Evolutionary conservation across 306 rosid genomes (phyloP), one percentile per base, ranked within the genome.

Genomic region (Prunus salicina): DNA sequence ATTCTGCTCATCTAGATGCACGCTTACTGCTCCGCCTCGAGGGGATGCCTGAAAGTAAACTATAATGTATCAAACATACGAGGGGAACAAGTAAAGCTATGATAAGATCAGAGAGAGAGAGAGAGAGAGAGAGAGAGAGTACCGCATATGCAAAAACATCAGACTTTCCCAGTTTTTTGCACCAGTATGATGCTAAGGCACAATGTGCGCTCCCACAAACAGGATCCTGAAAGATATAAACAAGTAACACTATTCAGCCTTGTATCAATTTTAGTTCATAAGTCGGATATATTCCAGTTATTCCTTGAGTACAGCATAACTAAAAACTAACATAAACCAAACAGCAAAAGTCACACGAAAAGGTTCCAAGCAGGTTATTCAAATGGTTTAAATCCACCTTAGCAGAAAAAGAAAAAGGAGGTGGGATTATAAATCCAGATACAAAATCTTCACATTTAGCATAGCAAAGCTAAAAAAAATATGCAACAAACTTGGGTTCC

Each of bases 191-290:
- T 72, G 88, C 87, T 64, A 84, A 83, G 63, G 78, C 83, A 83
- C 88, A 89, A 65, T 89, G 90, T 67, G 87, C 92, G 75, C 86
- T 89, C 72, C 92, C 92, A 78, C 81, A 72, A 49, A 79, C 93
- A 34, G 85, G 86, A 86, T 89, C 96, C 96, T 87, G 79, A 77
- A 62, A 67, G 32, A 14, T 25, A 52, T 34, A 32, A 67, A 75
- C 52, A 71, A 27, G 6, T 11, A 32, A 51, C 9, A 19, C 19
- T 20, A 20, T 72, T 20, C 19, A 30, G 3, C 3, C 34, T 53
- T 34, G 4, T n/a, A 12, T 19, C 41, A 18, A 12, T n/a, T n/a
- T 32, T 49, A 4, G 8, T 13, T 51, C 10, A 19, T 52, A 52
- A 14, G 57, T 52, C 57, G 6, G 20, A 52, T 18, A 14, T 52